phyloP scores from a whole-genome alignment of 345 rosid species.

The Eucalyptus microcorys region DNA sequence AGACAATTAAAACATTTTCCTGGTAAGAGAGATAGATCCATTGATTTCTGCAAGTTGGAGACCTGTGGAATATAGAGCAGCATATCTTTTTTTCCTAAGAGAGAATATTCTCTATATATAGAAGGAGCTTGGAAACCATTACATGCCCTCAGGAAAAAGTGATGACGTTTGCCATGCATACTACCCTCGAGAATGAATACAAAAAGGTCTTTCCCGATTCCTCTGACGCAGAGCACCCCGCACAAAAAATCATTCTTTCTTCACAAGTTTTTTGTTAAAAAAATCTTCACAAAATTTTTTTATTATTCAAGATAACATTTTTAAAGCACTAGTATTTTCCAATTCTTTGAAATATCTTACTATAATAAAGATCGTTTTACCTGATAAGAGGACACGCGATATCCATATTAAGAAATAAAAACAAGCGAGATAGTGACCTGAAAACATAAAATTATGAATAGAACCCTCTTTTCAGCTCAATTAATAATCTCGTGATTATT shows the following conservation, averaged over 20 bases:
- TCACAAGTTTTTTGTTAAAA: background rate
- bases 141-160: background rate
- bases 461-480: background rate
- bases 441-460: background rate
- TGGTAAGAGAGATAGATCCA: background rate
- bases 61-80: background rate
- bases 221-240: background rate
- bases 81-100: background rate
- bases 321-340: fast-evolving
- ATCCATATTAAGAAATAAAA: too few relatives aligned
- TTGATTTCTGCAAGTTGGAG: background rate
- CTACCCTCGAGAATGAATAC: background rate
- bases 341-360: background rate
- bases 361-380: fast-evolving
- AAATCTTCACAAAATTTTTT: too few relatives aligned
- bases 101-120: background rate
- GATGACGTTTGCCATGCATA: background rate
- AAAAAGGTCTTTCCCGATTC: background rate
- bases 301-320: background rate
- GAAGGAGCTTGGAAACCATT: background rate
- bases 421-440: background rate
- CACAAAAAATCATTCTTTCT: background rate
- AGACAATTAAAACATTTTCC: background rate
- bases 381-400: fast-evolving
- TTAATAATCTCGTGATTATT: background rate